A percentile compares a stretch with the other conserved stretches of the same genome.
phyloP scores from a whole-genome alignment of 2,329 filamentous ascomycete genomes.

The Xylariaceae sp. region DNA sequence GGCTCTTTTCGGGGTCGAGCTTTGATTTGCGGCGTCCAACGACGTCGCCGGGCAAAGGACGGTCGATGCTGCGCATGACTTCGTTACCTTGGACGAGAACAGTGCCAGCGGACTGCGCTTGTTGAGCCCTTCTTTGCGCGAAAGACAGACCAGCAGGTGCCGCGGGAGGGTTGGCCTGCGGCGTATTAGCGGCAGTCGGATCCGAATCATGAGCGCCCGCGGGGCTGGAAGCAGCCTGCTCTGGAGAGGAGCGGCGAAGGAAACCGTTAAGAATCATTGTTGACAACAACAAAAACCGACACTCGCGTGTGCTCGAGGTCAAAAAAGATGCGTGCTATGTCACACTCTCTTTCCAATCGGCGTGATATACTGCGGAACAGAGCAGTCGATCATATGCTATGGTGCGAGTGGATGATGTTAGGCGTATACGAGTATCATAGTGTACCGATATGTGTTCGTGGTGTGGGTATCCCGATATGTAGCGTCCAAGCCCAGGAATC shows the following conservation, averaged over 20 bases:
- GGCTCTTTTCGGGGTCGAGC: constrained; percentile 33
- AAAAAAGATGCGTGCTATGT: neutral
- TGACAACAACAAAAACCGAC: neutral
- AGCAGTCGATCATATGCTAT: neutral
- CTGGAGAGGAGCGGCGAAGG: constrained; percentile 5
- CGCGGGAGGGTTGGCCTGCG: constrained; percentile 13
- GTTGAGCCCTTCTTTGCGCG: constrained; percentile 33
- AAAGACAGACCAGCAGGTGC: constrained; percentile 26
- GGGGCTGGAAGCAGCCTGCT: neutral
- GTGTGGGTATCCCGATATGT: neutral
- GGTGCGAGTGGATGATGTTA: neutral
- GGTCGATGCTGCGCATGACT: constrained; percentile 39
- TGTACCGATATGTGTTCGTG: neutral
- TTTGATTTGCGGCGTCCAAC: constrained; percentile 32
- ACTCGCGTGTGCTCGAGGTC: neutral
- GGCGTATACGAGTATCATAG: neutral
- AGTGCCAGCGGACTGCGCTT: constrained; percentile 24
- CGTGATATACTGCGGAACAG: neutral
- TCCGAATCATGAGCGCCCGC: constrained; percentile 21
- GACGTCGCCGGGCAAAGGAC: constrained; percentile 39
- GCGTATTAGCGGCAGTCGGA: constrained; percentile 18
- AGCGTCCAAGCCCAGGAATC: neutral
- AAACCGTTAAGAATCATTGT: constrained; percentile 13
- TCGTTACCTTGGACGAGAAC: constrained; percentile 37
- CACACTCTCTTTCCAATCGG: neutral